Evolutionary conservation across 2,329 filamentous ascomycete genomes (phyloP).

Genomic region (Cladophialophora chaetospira): DNA sequence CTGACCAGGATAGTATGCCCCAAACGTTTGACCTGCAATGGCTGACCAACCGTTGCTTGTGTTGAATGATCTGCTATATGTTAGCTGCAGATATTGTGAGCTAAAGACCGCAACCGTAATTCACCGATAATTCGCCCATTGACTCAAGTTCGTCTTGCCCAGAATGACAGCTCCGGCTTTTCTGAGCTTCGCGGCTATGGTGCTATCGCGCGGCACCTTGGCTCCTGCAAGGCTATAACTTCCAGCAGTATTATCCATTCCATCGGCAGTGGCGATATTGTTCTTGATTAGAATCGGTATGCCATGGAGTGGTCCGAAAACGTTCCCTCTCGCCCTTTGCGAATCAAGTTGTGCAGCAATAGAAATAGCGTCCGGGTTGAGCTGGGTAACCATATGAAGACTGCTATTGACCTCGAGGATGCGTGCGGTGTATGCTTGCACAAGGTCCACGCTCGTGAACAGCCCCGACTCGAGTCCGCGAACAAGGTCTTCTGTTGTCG

Average conservation of each 20-base stretch:
- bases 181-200: slow-evolving; percentile 61
- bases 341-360: slow-evolving; percentile 54
- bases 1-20: slow-evolving; percentile 62
- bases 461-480: slow-evolving; percentile 51
- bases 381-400: slow-evolving; percentile 55
- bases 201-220: slow-evolving; percentile 59
- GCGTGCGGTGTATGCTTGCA: slow-evolving; percentile 56
- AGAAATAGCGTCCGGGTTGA: slow-evolving; percentile 57
- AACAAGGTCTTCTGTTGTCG: slow-evolving; percentile 54
- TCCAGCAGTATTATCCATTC: slow-evolving; percentile 66
- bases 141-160: slow-evolving; percentile 65
- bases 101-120: neutral
- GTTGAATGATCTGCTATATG: slow-evolving; percentile 47
- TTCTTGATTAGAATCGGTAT: slow-evolving; percentile 68
- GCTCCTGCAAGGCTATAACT: slow-evolving; percentile 65
- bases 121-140: slow-evolving; percentile 64
- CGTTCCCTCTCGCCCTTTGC: slow-evolving; percentile 50
- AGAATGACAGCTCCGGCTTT: slow-evolving; percentile 64
- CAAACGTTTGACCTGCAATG: slow-evolving; percentile 63
- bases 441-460: slow-evolving; percentile 62
- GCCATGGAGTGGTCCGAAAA: slow-evolving; percentile 61
- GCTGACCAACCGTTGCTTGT: slow-evolving; percentile 64
- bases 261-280: slow-evolving; percentile 65
- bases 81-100: neutral
- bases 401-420: slow-evolving; percentile 57